Base-by-base conservation (phyloP, 768 basidiomycete genomes). In the Suillus discolor region DNA sequence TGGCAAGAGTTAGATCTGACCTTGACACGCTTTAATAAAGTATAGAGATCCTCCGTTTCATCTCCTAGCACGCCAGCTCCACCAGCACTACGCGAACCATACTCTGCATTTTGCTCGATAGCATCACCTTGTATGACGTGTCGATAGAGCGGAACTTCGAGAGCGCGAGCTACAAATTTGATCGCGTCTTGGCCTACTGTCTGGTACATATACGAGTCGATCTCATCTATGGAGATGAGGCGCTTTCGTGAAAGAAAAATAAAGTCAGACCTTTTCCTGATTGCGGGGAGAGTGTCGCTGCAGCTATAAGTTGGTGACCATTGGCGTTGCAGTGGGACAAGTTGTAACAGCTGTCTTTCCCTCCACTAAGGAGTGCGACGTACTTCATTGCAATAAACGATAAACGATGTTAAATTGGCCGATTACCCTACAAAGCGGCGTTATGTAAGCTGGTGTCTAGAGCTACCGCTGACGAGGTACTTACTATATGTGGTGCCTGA, bases 181-280 rank as follows among this genome's bases (percentile, higher is more conserved):
- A 99, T 90, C 20, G 94, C 94, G 65, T 95, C 93, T 74, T 98
- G 96, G 1, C 96, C 97, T 34, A 99, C 96, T n/a, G 97, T 98
- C 77, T 99, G 97, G 77, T 98, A 99, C 76, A 99, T 83, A 80
- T 95, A 99, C 28, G 96, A 98, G 78, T 99, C 96, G 72, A 99
- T 87, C 82, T 99, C 97, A 82, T 99, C 97, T 97, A 76, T n/a
- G 11, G 36, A 53, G 67, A 36, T 41, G 69, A 68, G 63, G 20
- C 20, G n/a, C 65, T 65, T 51, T 55, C 18, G 28, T 31, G 65
- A 28, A 66, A 38, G 51, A 47, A 62, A 69, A 34, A 67, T 63
- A 63, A 57, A 65, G 62, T 64, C 72, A 72, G 70, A 96, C 97
- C 96, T 87, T 90, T 92, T 71, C 94, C 96, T 65, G 83, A 79